phyloP scores from a whole-genome alignment of 108 stramenopile genomes.

The Cylindrotheca fusiformis region DNA sequence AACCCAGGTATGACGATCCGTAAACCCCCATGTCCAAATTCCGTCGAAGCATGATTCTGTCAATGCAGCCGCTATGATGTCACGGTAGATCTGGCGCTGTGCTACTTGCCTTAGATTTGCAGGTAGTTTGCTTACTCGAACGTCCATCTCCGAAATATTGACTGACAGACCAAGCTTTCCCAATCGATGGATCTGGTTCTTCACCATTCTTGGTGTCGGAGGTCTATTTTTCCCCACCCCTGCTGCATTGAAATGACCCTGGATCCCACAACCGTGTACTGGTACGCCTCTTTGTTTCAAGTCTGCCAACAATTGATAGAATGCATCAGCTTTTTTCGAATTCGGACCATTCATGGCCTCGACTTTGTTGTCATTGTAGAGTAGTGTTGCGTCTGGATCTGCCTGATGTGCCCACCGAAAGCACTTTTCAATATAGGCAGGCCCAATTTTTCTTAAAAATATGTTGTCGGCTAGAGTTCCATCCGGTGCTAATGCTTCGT shows the following conservation, averaged over 20 bases:
- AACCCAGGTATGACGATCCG: conserved; percentile 90
- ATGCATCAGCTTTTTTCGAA: conserved; percentile 75
- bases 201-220: conserved; percentile 89
- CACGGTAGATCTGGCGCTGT: conserved; percentile 82
- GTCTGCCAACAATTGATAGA: conserved; percentile 74
- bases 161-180: conserved; percentile 86
- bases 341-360: conserved; percentile 81
- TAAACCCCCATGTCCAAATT: conserved; percentile 91
- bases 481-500: conserved; percentile 85
- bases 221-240: conserved; percentile 65
- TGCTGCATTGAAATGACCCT: conserved; percentile 87
- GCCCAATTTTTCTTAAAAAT: conserved; percentile 85
- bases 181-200: conserved; percentile 82
- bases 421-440: conserved; percentile 83
- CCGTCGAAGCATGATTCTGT: conserved; percentile 86
- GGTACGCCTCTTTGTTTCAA: conserved; percentile 72
- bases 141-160: conserved; percentile 94
- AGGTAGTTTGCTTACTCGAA: conserved; percentile 67
- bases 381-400: conserved; percentile 84
- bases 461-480: conserved; percentile 86
- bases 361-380: conserved; percentile 95
- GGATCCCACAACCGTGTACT: conserved; percentile 88
- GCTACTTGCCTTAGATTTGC: conserved; percentile 46
- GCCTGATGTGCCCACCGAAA: conserved; percentile 93
- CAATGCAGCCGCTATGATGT: conserved; percentile 82